A percentile compares a stretch with the other conserved stretches of the same genome.
phyloP scores from a whole-genome alignment of 1,139 yeast species.

The Pichia sp. region DNA sequence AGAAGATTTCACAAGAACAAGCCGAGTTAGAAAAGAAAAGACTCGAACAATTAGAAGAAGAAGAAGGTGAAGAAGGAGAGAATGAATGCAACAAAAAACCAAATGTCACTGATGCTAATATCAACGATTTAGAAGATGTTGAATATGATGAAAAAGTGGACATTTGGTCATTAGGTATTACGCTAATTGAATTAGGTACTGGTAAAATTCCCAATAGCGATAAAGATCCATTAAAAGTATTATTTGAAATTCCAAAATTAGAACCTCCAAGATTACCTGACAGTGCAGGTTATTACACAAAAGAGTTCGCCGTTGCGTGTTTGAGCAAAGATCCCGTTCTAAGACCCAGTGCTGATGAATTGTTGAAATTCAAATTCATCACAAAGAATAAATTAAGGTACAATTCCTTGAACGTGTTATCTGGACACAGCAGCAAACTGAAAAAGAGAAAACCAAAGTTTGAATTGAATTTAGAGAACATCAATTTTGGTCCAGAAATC shows the following conservation, averaged over 20 bases:
- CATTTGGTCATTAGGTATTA: slow-evolving; percentile 87
- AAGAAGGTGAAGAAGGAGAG: not conserved
- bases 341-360: slow-evolving; percentile 56
- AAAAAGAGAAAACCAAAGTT: slow-evolving; percentile 25
- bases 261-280: slow-evolving; percentile 58
- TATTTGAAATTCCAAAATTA: slow-evolving; percentile 67
- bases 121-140: slow-evolving; percentile 20
- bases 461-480: slow-evolving; percentile 22
- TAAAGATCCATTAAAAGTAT: slow-evolving; percentile 71
- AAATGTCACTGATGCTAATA: not conserved
- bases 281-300: slow-evolving; percentile 35
- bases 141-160: slow-evolving; percentile 83
- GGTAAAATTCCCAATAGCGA: slow-evolving; percentile 74
- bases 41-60: too few relatives aligned
- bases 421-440: slow-evolving; percentile 14
- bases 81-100: not conserved
- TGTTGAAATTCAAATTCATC: slow-evolving; percentile 64
- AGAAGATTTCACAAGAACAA: slow-evolving; percentile 7
- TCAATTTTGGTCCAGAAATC: slow-evolving; percentile 25
- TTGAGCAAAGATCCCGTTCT: slow-evolving; percentile 58
- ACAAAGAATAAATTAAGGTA: slow-evolving; percentile 40
- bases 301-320: slow-evolving; percentile 65
- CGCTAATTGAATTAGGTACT: slow-evolving; percentile 69
- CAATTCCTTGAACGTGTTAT: slow-evolving; percentile 15
- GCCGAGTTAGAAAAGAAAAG: not conserved